phyloP scores from a whole-genome alignment of 345 rosid genomes.

The Brassica napus region DNA sequence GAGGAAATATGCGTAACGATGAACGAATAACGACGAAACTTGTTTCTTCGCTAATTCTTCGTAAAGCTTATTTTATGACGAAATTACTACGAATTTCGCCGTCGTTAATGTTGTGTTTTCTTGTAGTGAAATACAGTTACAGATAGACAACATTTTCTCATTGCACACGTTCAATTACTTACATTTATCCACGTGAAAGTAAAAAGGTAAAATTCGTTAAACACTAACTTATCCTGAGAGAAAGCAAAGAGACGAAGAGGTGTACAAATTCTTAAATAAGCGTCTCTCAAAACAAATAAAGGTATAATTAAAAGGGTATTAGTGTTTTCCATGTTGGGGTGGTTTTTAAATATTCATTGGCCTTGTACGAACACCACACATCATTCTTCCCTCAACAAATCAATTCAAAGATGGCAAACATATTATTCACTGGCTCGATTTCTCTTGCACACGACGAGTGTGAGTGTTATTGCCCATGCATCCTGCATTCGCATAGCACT shows the following conservation, averaged over 20 bases:
- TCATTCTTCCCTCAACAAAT: constrained; percentile 10
- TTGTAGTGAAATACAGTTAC: background rate
- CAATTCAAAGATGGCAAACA: constrained; percentile 4
- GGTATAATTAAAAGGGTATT: constrained; percentile 8
- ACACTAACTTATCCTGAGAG: constrained; percentile 34
- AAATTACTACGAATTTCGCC: no score
- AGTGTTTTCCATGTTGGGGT: background rate
- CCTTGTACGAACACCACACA: constrained; percentile 3
- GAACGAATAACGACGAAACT: no score
- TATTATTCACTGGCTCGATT: constrained; percentile 5
- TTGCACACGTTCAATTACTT: constrained; percentile 15
- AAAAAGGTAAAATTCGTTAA: background rate
- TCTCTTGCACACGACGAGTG: constrained; percentile 16
- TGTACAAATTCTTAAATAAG: constrained; percentile 24
- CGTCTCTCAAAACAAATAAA: constrained; percentile 17
- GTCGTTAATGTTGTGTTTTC: no score
- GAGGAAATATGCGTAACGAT: no score
- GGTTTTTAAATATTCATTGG: background rate
- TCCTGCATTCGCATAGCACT: constrained; percentile 35
- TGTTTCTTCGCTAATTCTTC: no score
- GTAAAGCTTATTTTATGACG: no score
- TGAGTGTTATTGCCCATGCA: constrained; percentile 39
- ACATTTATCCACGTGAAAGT: constrained; percentile 13
- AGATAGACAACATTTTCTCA: background rate
- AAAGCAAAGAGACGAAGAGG: constrained; percentile 19